A percentile compares a stretch with the other conserved stretches of the same genome.
Evolutionary conservation across 208 protist species (phyloP).

Genomic region (Leishmania tropica): DNA sequence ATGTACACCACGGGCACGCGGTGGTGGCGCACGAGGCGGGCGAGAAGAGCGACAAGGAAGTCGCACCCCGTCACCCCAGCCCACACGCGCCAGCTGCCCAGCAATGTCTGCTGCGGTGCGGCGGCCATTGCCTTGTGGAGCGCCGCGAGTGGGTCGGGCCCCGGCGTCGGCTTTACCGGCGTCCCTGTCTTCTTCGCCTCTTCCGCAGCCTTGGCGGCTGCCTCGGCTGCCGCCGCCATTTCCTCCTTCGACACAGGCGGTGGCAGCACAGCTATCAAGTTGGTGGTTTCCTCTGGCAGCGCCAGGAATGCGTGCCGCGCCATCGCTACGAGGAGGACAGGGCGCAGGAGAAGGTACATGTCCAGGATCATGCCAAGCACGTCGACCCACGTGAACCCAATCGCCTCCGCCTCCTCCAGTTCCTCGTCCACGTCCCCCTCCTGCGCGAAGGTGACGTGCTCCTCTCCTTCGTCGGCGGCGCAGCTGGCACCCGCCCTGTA

Average conservation of each 20-base stretch:
- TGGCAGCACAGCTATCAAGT: slow-evolving; percentile 33
- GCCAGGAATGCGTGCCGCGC: slow-evolving; percentile 52
- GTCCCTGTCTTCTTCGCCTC: slow-evolving; percentile 9
- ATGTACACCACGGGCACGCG: slow-evolving; percentile 84
- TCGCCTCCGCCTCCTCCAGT: slow-evolving; percentile 32
- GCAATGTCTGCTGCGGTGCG: slow-evolving; percentile 36
- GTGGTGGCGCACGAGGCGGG: slow-evolving; percentile 56
- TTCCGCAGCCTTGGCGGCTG: slow-evolving; percentile 12
- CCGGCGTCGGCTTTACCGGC: slow-evolving; percentile 2
- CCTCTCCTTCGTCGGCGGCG: slow-evolving; percentile 12
- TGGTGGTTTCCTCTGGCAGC: slow-evolving; percentile 15
- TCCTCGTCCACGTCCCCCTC: slow-evolving; percentile 23
- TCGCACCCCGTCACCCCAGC: slow-evolving; percentile 54
- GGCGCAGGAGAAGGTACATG: slow-evolving; percentile 61
- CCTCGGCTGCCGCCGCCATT: slow-evolving; percentile 21
- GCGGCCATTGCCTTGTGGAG: slow-evolving; percentile 38
- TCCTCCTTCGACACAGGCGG: slow-evolving; percentile 9
- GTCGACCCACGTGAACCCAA: slow-evolving; percentile 72
- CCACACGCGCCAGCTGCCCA: slow-evolving; percentile 67
- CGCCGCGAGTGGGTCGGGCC: slow-evolving; percentile 19
- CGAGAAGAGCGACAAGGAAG: slow-evolving; percentile 42
- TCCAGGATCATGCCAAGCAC: slow-evolving; percentile 76
- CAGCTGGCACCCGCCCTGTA: not conserved
- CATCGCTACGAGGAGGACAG: slow-evolving; percentile 60
- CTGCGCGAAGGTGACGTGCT: slow-evolving; percentile 18